Evolutionary conservation across 1,284 basidiomycete species (phyloP).

Genomic region (Cutaneotrichosporon sp.): DNA sequence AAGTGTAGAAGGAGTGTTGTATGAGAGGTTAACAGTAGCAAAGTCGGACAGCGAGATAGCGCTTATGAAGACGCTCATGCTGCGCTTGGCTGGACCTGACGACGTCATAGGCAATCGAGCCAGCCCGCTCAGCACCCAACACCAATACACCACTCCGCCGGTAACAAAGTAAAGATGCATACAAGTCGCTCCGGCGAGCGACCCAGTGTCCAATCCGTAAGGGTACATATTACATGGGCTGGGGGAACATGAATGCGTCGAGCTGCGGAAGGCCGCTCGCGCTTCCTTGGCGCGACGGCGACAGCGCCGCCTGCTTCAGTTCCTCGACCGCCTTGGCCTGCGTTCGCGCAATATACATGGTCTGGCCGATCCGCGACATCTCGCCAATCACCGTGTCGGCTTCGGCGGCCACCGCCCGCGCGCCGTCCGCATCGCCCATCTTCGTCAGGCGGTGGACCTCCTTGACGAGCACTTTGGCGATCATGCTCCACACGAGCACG

Average conservation of each 20-base stretch:
- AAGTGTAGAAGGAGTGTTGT: neutral
- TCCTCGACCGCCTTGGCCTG: slow-evolving; percentile 35
- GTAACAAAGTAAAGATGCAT: no score
- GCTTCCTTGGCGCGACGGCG: neutral
- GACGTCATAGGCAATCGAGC: no score
- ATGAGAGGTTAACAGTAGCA: no score
- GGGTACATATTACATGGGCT: slow-evolving; percentile 1
- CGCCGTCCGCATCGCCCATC: slow-evolving; percentile 21
- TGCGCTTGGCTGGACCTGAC: no score
- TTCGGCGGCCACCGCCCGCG: slow-evolving; percentile 3
- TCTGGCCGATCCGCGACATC: slow-evolving; percentile 24
- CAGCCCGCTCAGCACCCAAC: no score
- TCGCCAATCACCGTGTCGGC: slow-evolving; percentile 13
- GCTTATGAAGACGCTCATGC: no score
- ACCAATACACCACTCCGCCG: no score
- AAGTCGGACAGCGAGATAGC: no score
- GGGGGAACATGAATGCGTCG: slow-evolving; percentile 17
- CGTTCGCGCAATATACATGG: slow-evolving; percentile 34
- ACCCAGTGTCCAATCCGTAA: no score
- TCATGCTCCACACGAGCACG: slow-evolving; percentile 40
- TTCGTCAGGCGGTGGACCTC: slow-evolving; percentile 32
- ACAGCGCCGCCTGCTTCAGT: slow-evolving; percentile 25
- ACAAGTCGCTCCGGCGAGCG: no score
- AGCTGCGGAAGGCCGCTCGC: slow-evolving; percentile 1
- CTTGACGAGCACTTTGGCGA: slow-evolving; percentile 37